phyloP scores from a whole-genome alignment of 305 asterid species.

The Plantago coronopus region DNA sequence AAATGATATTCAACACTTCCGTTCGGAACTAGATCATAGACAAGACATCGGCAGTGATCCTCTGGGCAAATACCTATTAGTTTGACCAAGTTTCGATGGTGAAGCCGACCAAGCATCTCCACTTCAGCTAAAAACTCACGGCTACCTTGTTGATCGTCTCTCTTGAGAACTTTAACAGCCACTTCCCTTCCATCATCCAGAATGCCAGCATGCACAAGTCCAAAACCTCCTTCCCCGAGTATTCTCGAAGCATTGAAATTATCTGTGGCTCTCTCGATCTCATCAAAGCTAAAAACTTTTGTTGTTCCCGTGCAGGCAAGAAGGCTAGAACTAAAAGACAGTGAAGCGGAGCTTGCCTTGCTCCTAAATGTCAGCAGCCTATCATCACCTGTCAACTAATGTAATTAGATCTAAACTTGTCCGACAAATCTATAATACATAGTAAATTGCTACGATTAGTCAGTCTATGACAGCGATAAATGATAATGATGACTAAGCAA shows the following conservation, averaged over 20 bases:
- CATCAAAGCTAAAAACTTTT: conserved; percentile 51
- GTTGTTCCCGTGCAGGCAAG: conserved; percentile 69
- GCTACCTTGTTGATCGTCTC: conserved; percentile 79
- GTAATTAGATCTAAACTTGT: too few species aligned
- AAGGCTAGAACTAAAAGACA: conserved; percentile 67
- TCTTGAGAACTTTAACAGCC: conserved; percentile 80
- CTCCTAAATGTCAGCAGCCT: conserved; percentile 44
- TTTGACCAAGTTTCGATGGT: conserved; percentile 82
- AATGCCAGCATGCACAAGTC: conserved; percentile 76
- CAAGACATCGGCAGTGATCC: conserved; percentile 61
- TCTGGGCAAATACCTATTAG: conserved; percentile 82
- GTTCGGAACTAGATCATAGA: conserved; percentile 85
- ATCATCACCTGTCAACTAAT: conserved; percentile 44
- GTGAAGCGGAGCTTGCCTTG: conserved; percentile 54
- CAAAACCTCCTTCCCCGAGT: conserved; percentile 96
- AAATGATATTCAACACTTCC: conserved; percentile 93
- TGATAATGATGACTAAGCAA: background rate
- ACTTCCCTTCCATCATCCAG: conserved; percentile 74
- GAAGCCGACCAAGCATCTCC: conserved; percentile 91
- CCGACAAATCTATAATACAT: too few species aligned
- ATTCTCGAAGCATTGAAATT: conserved; percentile 47
- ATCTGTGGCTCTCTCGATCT: conserved; percentile 66
- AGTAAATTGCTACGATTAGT: background rate
- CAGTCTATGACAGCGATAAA: too few species aligned
- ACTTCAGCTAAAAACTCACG: conserved; percentile 97